Conservation (phyloP, 2,329 filamentous ascomycete species). For the Monascus ruber region DNA sequence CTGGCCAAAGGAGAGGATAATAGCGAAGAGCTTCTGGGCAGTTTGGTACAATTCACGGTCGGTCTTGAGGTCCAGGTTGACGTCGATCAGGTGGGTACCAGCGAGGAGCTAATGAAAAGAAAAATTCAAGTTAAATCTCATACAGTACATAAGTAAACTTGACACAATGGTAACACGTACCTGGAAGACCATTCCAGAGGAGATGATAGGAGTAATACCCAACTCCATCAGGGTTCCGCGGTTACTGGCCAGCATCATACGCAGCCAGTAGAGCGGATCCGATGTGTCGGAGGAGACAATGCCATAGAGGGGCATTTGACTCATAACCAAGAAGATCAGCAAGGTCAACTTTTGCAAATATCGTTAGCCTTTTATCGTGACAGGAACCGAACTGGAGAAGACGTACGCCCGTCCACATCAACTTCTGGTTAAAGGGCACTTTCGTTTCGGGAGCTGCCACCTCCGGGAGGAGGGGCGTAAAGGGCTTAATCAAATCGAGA, state of each 20-base stretch:
- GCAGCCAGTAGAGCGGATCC: constrained; percentile 97
- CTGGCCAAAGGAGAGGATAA: constrained; percentile 94
- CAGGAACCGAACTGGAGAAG: constrained; percentile 2
- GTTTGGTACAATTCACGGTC: constrained; percentile 99
- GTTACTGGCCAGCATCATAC: constrained; percentile 99
- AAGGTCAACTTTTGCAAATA: constrained; percentile 55
- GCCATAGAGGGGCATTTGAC: constrained; percentile 97
- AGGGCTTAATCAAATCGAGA: constrained; percentile 98
- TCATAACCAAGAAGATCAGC: constrained; percentile 99
- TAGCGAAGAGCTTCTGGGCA: constrained; percentile 96
- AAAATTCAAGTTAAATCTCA: constrained; percentile 4
- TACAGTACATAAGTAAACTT: neutral
- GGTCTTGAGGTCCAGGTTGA: constrained; percentile 99
- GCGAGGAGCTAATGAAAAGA: constrained; percentile 59
- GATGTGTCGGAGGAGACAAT: constrained; percentile 98
- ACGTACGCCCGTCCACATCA: constrained; percentile 76
- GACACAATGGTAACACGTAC: constrained; percentile 20
- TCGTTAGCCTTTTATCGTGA: constrained; percentile 6
- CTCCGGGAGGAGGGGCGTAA: constrained; percentile 98
- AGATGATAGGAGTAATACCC: constrained; percentile 98
- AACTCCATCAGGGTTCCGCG: constrained; percentile 91
- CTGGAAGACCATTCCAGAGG: constrained; percentile 99
- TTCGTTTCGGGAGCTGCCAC: constrained; percentile 97
- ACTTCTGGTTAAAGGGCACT: constrained; percentile 96
- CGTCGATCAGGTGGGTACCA: constrained; percentile 98